Conservation (phyloP, 139 green algal species). For the Coelastrella sp. region DNA sequence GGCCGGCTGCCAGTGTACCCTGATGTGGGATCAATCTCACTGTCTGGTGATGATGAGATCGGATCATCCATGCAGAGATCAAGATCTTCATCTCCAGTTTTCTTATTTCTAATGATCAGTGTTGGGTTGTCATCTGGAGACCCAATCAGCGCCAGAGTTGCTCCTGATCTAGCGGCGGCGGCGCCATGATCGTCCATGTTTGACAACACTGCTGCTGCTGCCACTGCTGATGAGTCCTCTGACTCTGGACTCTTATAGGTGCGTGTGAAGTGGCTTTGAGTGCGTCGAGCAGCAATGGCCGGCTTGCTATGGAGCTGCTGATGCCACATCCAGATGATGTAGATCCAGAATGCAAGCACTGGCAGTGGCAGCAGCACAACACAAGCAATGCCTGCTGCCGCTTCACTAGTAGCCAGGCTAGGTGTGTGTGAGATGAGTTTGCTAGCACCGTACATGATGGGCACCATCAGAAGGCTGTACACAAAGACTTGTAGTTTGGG, state of each 20-base stretch:
- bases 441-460: neutral
- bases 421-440: neutral
- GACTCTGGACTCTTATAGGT: no score
- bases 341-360: neutral
- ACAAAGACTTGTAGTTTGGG: neutral
- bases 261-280: no score
- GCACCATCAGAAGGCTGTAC: neutral
- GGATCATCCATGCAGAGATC: neutral
- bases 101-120: conserved; percentile 8
- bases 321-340: no score
- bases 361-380: neutral
- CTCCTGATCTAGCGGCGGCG: neutral
- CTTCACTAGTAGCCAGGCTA: neutral
- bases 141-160: conserved; percentile 7
- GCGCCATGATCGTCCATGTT: no score
- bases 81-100: neutral
- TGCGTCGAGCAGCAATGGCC: neutral
- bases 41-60: neutral
- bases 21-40: neutral
- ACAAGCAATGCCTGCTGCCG: neutral
- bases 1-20: neutral
- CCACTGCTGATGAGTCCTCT: no score
- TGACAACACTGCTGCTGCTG: no score
- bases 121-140: conserved; percentile 24
- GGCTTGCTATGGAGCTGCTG: no score